phyloP scores from a whole-genome alignment of 179 eudicot genomes.

The Carnegiea gigantea region DNA sequence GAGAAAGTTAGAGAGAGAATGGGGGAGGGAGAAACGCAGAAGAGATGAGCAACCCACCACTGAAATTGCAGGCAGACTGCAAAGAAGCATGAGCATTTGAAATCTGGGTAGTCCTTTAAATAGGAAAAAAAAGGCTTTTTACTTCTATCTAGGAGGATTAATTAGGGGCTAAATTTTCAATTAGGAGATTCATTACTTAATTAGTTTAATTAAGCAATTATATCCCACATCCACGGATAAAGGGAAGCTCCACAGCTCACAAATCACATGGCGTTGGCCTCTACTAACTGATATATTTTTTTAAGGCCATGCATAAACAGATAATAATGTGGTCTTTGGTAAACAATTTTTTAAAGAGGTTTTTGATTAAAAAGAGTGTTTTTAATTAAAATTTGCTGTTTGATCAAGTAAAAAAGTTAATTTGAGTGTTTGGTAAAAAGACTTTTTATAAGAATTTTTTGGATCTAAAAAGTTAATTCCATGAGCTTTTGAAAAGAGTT shows the following conservation, averaged over 20 bases:
- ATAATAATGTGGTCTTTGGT: no score
- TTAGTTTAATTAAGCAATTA: background rate
- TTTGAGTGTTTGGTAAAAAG: no score
- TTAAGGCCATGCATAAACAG: no score
- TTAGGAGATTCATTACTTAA: background rate
- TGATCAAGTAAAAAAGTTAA: no score
- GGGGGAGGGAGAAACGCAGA: background rate
- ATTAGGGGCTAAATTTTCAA: background rate
- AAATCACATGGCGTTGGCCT: background rate
- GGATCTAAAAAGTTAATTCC: no score
- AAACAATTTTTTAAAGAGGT: no score
- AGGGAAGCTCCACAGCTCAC: background rate
- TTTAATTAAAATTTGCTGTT: no score
- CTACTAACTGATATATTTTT: no score
- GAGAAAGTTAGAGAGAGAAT: background rate
- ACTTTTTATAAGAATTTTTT: no score
- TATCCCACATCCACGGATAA: background rate
- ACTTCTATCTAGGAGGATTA: constrained; percentile 13
- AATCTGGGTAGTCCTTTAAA: constrained; percentile 13
- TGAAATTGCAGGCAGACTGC: constrained; percentile 6
- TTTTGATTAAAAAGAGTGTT: no score
- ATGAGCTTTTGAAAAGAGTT: no score
- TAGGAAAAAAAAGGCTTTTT: constrained; percentile 9
- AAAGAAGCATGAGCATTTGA: constrained; percentile 24
- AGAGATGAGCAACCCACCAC: constrained; percentile 27